Evolutionary conservation across 352 stramenopile genomes (phyloP), one percentile per base, ranked within the genome.

Genomic region (Pythium periplocum): DNA sequence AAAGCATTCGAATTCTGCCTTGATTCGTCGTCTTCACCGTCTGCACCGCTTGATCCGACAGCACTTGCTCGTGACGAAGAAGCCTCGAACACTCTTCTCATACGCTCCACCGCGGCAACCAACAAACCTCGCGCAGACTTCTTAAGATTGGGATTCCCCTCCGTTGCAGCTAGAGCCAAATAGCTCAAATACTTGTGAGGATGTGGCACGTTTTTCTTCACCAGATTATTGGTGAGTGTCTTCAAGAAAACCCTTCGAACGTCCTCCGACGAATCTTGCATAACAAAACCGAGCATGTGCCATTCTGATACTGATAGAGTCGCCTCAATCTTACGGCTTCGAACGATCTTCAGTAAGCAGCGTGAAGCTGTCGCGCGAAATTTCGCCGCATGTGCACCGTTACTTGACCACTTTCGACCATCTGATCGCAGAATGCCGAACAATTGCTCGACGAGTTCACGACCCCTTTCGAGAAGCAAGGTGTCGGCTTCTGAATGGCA

Each of bases 121-220:
- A 93, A 56, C n/a, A 92, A 40, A 6, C 50, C 71, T 7, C 65
- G 62, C 4, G 61, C 81, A 17, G 45, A 62, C 54, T 89, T 89
- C 53, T 91, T 93, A 30, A 92, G 39, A 12, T 50, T 50, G 2
- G 49, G 33, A 32, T 47, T 85, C 2, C 62, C 35, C 12, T 95
- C 85, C 5, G 69, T 82, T 6, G 73, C 81, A 36, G 78, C 75
- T 32, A 95, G 56, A 7, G 73, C 74, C 51, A 95, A 51, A 53
- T 86, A 91, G 39, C 75, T 86, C 37, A 93, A 37, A 47, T 93
- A 95, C 57, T 91, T 93, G 64, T 95, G 85, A 7, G 69, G 78
- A 54, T 87, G 62, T 9, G 74, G 68, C 9, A 78, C 63, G 6
- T 68, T 55, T 35, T 80, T 62, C 51, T 87, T 88, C 54, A 91